phyloP scores from a whole-genome alignment of 2,329 filamentous ascomycete species.

The Podosphaera fusca region DNA sequence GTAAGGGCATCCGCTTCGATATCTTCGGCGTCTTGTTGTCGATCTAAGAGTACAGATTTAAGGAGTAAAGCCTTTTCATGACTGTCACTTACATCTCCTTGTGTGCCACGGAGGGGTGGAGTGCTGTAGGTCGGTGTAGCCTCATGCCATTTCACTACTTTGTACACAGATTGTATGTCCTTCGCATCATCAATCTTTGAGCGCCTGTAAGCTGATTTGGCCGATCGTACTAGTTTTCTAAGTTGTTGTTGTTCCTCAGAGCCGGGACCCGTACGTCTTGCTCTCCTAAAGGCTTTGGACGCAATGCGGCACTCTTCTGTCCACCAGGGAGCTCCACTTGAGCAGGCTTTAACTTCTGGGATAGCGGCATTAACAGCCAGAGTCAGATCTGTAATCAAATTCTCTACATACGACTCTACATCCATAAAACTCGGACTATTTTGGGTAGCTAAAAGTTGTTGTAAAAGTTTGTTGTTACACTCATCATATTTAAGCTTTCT shows the following conservation, averaged over 20 bases:
- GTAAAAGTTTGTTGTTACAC: not conserved
- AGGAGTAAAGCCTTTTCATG: not conserved
- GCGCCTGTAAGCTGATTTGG: not conserved
- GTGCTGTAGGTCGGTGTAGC: not conserved
- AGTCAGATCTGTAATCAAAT: not conserved
- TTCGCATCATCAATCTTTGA: not conserved
- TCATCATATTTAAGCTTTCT: not conserved
- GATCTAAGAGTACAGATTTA: not conserved
- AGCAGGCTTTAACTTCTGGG: not conserved
- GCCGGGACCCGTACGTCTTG: not conserved
- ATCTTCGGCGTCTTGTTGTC: not conserved
- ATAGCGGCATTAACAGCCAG: not conserved
- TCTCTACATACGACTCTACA: not conserved
- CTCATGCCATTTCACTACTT: not conserved
- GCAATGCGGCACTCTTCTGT: not conserved
- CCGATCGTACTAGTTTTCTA: not conserved
- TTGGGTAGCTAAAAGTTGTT: not conserved
- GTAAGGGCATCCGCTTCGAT: not conserved
- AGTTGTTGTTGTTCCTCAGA: not conserved
- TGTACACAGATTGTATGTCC: not conserved
- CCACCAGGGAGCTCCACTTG: not conserved
- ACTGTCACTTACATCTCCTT: not conserved
- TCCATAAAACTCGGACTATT: not conserved
- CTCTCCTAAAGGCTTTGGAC: not conserved
- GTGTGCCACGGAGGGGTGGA: not conserved